Evolutionary conservation across 1,139 yeast species (phyloP), one percentile per base, ranked within the genome.

Genomic region (Yamadazyma taylorii): DNA sequence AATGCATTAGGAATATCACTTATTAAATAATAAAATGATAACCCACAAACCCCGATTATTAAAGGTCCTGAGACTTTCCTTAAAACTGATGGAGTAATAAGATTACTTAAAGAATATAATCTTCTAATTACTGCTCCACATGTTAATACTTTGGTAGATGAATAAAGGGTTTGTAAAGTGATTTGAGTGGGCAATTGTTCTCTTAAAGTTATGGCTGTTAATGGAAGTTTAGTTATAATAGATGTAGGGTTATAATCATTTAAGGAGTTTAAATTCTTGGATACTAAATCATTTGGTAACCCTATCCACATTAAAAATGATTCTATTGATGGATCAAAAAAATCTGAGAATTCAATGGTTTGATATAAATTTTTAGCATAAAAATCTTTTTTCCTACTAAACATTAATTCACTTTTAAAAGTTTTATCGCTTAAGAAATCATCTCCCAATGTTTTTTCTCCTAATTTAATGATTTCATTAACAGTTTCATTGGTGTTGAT

Each of bases 1-100:
- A 87, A 78, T 0, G 97, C 96, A 50, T 85, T 78, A 2, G 97
- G 97, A 13, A 94, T 79, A 57, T 92, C 98, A 39, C 72, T 69
- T 10, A 88, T 64, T 42, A 89, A 58, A 52, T 86, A 88, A 30
- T 81, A 81, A 1, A 79, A 63, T 0, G 89, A 77, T 21, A 81
- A 69, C 1, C 81, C 75, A 4, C 81, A 63, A 1, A 77, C 75
- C 12, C 82, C 69, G 4, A 81, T 47, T 1, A 75, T 49, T 0
- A 79, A 48, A 0, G 83, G 87, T 2, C 63, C 52, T 1, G 72
- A 67, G 14, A 70, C 48, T 47, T 51, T 65, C 55, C 53, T 73
- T 47, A 58, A 34, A 3, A 60, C 52, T 3, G 58, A 32, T 3
- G 73, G 63, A 4, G 58, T 56, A 6, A 72, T 36, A 13, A 56